Evolutionary conservation across 495 filamentous ascomycete species (phyloP), one percentile per base, ranked within the genome.

Genomic region (Hyphodiscus hymeniophilus): DNA sequence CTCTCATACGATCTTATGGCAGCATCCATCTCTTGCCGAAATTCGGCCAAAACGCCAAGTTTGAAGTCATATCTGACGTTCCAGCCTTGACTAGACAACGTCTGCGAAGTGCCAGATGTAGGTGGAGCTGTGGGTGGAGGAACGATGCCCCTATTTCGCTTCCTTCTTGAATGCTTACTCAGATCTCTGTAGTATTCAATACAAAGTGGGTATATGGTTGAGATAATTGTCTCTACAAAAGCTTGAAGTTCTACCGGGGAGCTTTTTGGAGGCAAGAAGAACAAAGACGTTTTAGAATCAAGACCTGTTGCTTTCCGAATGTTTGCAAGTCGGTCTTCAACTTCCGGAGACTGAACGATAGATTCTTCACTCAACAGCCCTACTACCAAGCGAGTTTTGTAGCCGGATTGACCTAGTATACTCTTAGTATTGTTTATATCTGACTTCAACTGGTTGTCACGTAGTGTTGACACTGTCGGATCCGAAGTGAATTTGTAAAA

Each of bases 41-140:
- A 95, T 60, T 95, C 89, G 26, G 90, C 87, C 58, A 95, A 86
- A 1, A 94, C 71, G 7, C 86, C 90, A 22, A 87, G 74, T 58
- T 96, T 96, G 67, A 91, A 89, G 57, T 96, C 90, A 60, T 94
- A 95, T 2, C 90, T 82, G 17, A 88, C 80, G 61, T 83, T 87
- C 90, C 90, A 96, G 3, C 85, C 88, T 45, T 87, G 83, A 10
- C 79, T 72, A n/a, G 88, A 85, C 16, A 95, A 64, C 0, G 83
- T 85, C 57, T 87, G 83, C 13, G 86, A 91, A 3, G 88, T 90
- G 10, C 87, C 85, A 11, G 75, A 83, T 1, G 84, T 87, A 13
- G 87, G 83, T 26, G 88, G 84, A n/a, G 81, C 73, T n/a, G 86
- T 90, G 7, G 88, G 86, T 36, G 85, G 82, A 8, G 89, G 89